These are phyloP conservation scores for Botrytis fabae DNA, from an alignment of 2,329 filamentous ascomycete species.

Conservation along the genomic window DNA sequence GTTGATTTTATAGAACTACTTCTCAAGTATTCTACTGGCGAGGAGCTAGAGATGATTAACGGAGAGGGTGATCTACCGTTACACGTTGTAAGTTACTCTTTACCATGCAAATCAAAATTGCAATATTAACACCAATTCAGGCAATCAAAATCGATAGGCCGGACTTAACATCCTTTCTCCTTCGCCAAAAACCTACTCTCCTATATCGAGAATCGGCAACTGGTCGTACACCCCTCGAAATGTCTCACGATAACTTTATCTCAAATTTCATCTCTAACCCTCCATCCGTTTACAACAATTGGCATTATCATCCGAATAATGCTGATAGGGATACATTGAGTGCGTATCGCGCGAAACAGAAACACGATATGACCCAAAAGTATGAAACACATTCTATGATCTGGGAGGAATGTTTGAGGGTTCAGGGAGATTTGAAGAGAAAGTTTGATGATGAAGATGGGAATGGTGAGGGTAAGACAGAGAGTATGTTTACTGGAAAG, in stretches of 20 bases:
- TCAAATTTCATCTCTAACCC: slow-evolving; percentile 35
- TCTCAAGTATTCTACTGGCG: slow-evolving; percentile 56
- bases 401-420: slow-evolving; percentile 22
- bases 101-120: slow-evolving; percentile 38
- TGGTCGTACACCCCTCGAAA: slow-evolving; percentile 70
- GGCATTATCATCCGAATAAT: slow-evolving; percentile 29
- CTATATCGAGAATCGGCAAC: slow-evolving; percentile 73
- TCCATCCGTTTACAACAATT: slow-evolving; percentile 30
- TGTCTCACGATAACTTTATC: slow-evolving; percentile 58
- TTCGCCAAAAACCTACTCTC: slow-evolving; percentile 41
- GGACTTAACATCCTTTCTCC: slow-evolving; percentile 31
- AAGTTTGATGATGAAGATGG: slow-evolving; percentile 2
- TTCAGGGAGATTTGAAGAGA: slow-evolving; percentile 15
- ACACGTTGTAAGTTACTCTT: slow-evolving; percentile 52
- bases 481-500: slow-evolving; percentile 42
- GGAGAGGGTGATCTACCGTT: slow-evolving; percentile 65
- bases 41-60: slow-evolving; percentile 59
- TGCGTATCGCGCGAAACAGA: neutral
- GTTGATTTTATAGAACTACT: slow-evolving; percentile 47
- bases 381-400: neutral
- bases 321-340: neutral
- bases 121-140: slow-evolving; percentile 43
- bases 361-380: neutral
- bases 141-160: slow-evolving; percentile 34
- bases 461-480: slow-evolving; percentile 33